Evolutionary conservation across 345 rosid genomes (phyloP).

Genomic region (Populus alba): DNA sequence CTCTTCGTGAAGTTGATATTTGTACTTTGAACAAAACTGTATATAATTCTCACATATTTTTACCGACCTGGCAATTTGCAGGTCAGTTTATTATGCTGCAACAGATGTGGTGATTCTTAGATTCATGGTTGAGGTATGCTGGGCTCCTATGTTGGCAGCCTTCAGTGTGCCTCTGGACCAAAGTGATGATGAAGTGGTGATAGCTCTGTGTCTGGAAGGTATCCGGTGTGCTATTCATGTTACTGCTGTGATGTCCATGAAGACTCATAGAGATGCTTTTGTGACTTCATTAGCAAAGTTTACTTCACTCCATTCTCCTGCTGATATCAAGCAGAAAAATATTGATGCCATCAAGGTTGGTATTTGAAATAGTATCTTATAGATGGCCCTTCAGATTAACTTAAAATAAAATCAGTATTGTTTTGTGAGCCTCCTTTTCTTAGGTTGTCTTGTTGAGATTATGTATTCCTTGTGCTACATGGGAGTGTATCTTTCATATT

Average conservation of each 20-base stretch:
- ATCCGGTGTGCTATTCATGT: constrained; percentile 91
- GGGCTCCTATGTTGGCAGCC: constrained; percentile 99
- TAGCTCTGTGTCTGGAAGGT: constrained; percentile 91
- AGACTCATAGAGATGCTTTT: constrained; percentile 99
- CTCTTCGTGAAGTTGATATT: neutral
- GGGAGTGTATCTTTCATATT: neutral
- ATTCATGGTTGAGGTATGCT: constrained; percentile 98
- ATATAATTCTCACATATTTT: constrained; percentile 25
- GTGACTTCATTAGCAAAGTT: constrained; percentile 97
- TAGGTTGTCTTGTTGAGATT: neutral
- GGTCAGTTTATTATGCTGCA: constrained; percentile 99
- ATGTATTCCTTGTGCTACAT: neutral
- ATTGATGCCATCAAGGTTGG: constrained; percentile 88
- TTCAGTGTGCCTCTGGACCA: constrained; percentile 99
- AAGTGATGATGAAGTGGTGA: constrained; percentile 86
- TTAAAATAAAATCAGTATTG: neutral
- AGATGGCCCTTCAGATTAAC: neutral
- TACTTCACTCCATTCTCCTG: constrained; percentile 97
- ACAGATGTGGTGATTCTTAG: constrained; percentile 94
- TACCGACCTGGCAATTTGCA: constrained; percentile 44
- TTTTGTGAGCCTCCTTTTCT: neutral
- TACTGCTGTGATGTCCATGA: constrained; percentile 98
- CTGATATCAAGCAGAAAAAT: constrained; percentile 92
- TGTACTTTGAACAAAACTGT: neutral
- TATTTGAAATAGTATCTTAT: constrained; percentile 9